These are phyloP conservation scores for Neonectria ditissima DNA, from an alignment of 2,329 filamentous ascomycete species.

Conservation along the genomic window DNA sequence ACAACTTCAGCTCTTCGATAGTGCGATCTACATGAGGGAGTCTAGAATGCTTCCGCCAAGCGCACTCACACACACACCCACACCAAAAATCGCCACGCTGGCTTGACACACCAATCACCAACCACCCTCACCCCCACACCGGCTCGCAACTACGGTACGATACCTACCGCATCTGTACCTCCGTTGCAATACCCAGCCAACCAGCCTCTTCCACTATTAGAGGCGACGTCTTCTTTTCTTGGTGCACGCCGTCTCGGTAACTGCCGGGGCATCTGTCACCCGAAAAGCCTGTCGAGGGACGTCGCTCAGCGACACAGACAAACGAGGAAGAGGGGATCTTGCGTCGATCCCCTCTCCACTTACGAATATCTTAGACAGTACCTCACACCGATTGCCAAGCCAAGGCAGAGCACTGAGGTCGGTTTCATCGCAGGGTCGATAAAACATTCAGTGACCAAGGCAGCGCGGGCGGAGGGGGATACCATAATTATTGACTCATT, in stretches of 20 bases:
- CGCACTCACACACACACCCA: neutral
- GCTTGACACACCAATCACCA: constrained; percentile 17
- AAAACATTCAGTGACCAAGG: constrained; percentile 1
- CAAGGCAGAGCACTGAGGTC: constrained; percentile 43
- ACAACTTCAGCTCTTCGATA: constrained; percentile 5
- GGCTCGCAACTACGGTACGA: neutral
- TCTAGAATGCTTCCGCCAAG: constrained; percentile 13
- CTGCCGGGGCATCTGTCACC: constrained; percentile 7
- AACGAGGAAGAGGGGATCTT: neutral
- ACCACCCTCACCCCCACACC: constrained; percentile 13
- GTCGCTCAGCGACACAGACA: neutral
- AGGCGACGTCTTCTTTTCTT: constrained; percentile 4
- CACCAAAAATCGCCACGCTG: constrained; percentile 21
- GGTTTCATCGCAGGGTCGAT: constrained; percentile 21
- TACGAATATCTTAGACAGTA: constrained; percentile 14
- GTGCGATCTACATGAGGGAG: constrained; percentile 13
- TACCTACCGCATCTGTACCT: neutral
- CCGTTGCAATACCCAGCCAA: constrained; percentile 11
- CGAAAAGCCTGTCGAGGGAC: constrained; percentile 2
- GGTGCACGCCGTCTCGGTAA: constrained; percentile 23
- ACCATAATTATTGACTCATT: constrained; percentile 12
- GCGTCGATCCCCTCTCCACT: constrained; percentile 1
- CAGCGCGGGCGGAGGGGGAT: neutral
- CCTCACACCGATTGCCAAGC: constrained; percentile 34
- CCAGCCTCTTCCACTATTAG: constrained; percentile 12